Evolutionary conservation across 306 rosid genomes (phyloP), one percentile per base, ranked within the genome.

Genomic region (Quercus gilva): DNA sequence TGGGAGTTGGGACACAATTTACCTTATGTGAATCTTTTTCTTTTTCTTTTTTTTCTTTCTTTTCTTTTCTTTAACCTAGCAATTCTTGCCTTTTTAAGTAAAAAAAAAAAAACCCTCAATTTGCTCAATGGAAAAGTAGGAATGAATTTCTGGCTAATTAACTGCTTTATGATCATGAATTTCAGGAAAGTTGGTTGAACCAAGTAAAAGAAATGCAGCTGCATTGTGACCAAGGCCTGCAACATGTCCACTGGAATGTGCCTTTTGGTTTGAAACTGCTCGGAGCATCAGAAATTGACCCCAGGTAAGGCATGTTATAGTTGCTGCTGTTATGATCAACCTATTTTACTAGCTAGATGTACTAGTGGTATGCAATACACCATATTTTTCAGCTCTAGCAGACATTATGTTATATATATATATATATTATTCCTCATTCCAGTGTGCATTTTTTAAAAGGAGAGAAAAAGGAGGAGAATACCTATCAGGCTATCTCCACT

Each of bases 121-220:
- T 41, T 41, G 45, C 45, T 41, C 45, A 41, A 8, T 41, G 45
- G 45, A 41, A 41, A 41, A 41, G 3, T 41, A 41, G 45, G 45
- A 41, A 41, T 41, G 45, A 41, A 41, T 37, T 37, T 37, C 45
- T 37, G 45, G 45, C 3, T 41, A 41, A 8, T 41, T 41, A 43
- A 57, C 63, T 73, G 55, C 31, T 5, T 68, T 55, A 55, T 79
- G 81, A 75, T 79, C 59, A 49, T 70, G 81, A 52, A 74, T 87
- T 87, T 85, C 92, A 95, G 99, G 98, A 91, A 89, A 82, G 88
- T 87, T 95, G 98, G 97, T 88, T 89, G 85, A 91, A 87, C 81
- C 94, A 95, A 90, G 92, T 95, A 64, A 93, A 87, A 83, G 98
- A 95, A 81, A 93, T 93, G 89, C 98, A 91, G 70, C 26, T 88